Evolutionary conservation across 768 basidiomycete genomes (phyloP), one percentile per base, ranked within the genome.

Genomic region (Mycena polygramma): DNA sequence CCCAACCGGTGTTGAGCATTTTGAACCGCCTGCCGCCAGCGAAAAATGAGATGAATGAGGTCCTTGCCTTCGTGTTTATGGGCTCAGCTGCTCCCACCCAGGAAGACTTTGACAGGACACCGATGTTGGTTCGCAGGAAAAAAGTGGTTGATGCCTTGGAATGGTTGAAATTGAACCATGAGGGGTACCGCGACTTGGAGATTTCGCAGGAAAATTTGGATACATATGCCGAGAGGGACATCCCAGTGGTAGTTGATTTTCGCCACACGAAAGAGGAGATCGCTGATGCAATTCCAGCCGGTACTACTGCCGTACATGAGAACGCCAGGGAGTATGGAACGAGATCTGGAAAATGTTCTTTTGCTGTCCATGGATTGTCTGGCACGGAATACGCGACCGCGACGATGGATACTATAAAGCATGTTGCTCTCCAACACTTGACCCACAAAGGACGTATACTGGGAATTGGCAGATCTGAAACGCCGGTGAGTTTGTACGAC

Each of bases 361-460:
- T 85, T 65, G 65, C 76, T 19, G 82, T 86, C 0, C 81, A 83
- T 70, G 81, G 83, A 9, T 20, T 86, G 0, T 79, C 77, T 13
- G 76, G 69, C 0, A 76, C 77, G 26, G 73, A 77, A 35, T 46
- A 74, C 5, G 57, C 75, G 14, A 49, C 53, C 15, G 68, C 72
- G 4, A 70, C 68, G 0, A 51, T 74, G 17, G 63, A 73, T 4
- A 63, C 69, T 3, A 58, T 76, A 2, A 75, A 77, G n/a, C 71
- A 73, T 3, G 54, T 71, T 1, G 81, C 80, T 1, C 11, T 79
- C 14, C 24, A 71, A 14, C 78, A 79, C 61, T 66, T 77, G 45
- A 55, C 65, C 0, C 67, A 61, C 15, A 54, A 63, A 35, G 72
- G 75, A 1, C 63, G 61, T 11, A 70, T 76, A 0, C 66, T 83